A percentile compares a stretch with the other conserved stretches of the same genome.
Conservation (phyloP, 306 rosid genomes). For the Ochetophila trinervis region DNA sequence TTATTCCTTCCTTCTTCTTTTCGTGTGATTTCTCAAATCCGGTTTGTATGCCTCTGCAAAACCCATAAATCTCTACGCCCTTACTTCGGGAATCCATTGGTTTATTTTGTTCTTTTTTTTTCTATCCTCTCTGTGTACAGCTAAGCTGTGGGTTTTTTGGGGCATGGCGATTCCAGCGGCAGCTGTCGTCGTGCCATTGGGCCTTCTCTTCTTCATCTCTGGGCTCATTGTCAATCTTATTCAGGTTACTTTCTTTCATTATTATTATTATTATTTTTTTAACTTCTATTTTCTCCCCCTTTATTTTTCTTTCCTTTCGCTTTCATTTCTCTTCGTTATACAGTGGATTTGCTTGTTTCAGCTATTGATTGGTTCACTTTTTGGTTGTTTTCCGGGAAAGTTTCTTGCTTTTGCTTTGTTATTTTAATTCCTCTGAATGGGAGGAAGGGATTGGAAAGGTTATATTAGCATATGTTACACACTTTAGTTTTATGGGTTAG, state of each 20-base stretch:
- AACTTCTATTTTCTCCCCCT: not conserved
- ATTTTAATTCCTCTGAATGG: not conserved
- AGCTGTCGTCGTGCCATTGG: conserved; percentile 75
- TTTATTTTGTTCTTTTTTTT: not conserved
- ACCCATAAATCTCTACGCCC: not conserved
- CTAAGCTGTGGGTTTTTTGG: conserved; percentile 13
- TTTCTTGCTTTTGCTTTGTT: not conserved
- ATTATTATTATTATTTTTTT: not conserved
- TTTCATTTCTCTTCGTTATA: not conserved
- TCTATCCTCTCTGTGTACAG: not conserved
- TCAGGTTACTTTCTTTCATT: conserved; percentile 43
- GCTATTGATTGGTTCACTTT: not conserved
- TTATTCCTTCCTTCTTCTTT: too few relatives aligned
- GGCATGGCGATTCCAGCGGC: conserved; percentile 84
- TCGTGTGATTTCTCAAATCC: too few relatives aligned
- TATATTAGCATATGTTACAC: conserved; percentile 7
- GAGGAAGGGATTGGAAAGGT: not conserved
- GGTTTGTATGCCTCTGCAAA: too few relatives aligned
- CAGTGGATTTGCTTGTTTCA: not conserved
- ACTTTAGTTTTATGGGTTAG: conserved; percentile 7
- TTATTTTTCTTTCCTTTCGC: too few relatives aligned
- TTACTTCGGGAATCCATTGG: conserved; percentile 11
- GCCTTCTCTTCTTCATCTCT: conserved; percentile 76
- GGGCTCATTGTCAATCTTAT: conserved; percentile 80
- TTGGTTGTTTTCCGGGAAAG: not conserved